Percentiles rank a stretch among this genome's conserved stretches.
Conservation (phyloP, 495 filamentous ascomycete species). For the Corynascus novoguineensis region DNA sequence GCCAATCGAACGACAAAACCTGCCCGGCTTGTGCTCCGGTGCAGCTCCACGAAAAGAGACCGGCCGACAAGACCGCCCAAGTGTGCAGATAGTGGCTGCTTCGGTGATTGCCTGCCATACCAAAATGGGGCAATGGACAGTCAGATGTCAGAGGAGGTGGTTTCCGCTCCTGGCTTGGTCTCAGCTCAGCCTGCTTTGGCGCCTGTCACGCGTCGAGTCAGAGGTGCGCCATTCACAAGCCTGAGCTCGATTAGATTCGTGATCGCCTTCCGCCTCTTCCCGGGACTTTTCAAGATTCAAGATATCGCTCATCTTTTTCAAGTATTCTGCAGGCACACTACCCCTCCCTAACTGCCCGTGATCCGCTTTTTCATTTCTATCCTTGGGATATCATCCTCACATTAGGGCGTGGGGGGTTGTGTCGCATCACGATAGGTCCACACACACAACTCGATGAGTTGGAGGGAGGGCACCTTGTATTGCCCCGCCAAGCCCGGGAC, state of each 20-base stretch:
- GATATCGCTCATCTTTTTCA: not conserved
- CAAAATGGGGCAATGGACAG: conserved; percentile 5
- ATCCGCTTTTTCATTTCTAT: not conserved
- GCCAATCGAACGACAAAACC: not conserved
- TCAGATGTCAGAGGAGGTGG: conserved; percentile 5
- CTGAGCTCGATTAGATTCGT: conserved; percentile 7
- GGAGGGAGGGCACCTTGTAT: conserved; percentile 18
- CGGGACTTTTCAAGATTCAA: conserved; percentile 4
- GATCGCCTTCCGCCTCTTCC: conserved; percentile 7
- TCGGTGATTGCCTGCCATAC: conserved; percentile 4
- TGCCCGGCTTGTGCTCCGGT: not conserved
- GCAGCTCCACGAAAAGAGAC: not conserved
- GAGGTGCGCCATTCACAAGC: not conserved
- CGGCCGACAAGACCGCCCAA: no score
- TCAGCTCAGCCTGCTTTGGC: conserved; percentile 17
- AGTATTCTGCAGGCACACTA: conserved; percentile 4
- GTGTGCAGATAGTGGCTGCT: not conserved
- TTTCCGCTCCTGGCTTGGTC: conserved; percentile 5
- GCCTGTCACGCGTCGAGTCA: conserved; percentile 16
- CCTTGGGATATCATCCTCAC: conserved; percentile 10
- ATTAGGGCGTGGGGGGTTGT: not conserved
- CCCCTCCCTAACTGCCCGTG: conserved; percentile 7
- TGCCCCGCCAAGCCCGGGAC: conserved; percentile 21
- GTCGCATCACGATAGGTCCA: not conserved
- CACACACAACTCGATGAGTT: conserved; percentile 1